Evolutionary conservation across 805 yeast species (phyloP), one percentile per base, ranked within the genome.

Genomic region (Komagataella populi): DNA sequence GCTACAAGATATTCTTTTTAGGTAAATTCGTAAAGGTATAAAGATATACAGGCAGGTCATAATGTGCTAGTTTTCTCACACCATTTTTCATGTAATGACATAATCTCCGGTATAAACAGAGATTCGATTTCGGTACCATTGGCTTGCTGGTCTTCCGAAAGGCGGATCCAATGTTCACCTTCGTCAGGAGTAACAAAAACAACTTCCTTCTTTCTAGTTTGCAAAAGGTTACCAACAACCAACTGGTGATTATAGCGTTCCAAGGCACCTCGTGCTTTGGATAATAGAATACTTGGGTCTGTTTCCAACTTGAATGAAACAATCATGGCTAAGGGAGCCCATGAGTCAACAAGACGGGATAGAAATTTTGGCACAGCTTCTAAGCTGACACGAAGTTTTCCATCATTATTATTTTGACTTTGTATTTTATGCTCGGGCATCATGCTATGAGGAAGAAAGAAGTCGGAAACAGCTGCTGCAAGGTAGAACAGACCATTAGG

Each of bases 381-480:
- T 56, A 93, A 70, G 58, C 89, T 85, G 8, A 93, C 87, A 6
- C 84, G 78, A 47, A 93, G 70, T 60, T 86, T 87, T 3, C 95
- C 95, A 8, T 78, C 78, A 30, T 72, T 77, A 22, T 78, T 80
- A 10, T 30, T 30, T 53, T 81, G 82, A 4, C 95, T 83, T 66
- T 93, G 99, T 55, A 93, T 93, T 68, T 93, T 93, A 68, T 93
- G 99, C 59, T 88, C 89, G 2, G 97, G 95, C 59, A 89, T 72
- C 56, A 87, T 75, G 1, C 90, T 81, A 46, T 77, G 78, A 1
- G 99, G 99, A 46, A 93, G 73, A 68, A 90, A 93, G 67, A 93
- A 93, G 64, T 93, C 99, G 6, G 96, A 87, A 0, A 93, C 99
- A 0, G 99, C 99, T 6, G 99, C 98, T 0, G 99, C 99, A 50